phyloP scores from a whole-genome alignment of 1,284 basidiomycete species.

The Grifola frondosa region DNA sequence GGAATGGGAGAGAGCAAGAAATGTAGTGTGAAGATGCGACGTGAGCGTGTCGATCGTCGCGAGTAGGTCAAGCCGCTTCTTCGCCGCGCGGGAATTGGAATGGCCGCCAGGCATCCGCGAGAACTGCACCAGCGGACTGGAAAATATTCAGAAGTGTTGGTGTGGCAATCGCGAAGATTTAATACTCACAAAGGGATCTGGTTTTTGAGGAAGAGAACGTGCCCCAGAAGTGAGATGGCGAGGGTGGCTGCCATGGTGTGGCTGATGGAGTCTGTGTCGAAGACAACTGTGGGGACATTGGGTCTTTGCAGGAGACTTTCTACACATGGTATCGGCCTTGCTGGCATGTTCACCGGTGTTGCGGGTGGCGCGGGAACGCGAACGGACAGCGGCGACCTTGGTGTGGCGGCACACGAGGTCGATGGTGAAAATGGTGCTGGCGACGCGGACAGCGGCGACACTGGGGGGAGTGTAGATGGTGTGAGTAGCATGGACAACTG shows the following conservation, averaged over 20 bases:
- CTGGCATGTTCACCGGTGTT: background rate
- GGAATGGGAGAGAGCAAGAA: slow-evolving; percentile 63
- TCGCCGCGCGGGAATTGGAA: slow-evolving; percentile 46
- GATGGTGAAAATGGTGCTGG: too few relatives aligned
- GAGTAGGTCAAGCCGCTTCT: slow-evolving; percentile 59
- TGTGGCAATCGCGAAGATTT: background rate
- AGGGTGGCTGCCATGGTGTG: slow-evolving; percentile 60
- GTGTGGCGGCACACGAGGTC: too few relatives aligned
- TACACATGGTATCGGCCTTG: background rate
- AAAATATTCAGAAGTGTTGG: background rate
- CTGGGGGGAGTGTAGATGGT: slow-evolving; percentile 1
- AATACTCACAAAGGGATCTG: slow-evolving; percentile 71
- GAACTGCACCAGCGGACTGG: slow-evolving; percentile 64
- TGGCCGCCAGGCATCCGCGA: slow-evolving; percentile 43
- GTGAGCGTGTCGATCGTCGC: slow-evolving; percentile 66
- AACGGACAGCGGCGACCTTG: background rate
- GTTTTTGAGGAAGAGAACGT: slow-evolving; percentile 71
- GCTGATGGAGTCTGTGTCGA: slow-evolving; percentile 52
- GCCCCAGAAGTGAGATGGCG: slow-evolving; percentile 57
- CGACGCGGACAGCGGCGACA: too few relatives aligned
- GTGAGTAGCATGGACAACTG: slow-evolving; percentile 7
- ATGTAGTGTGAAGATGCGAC: slow-evolving; percentile 71
- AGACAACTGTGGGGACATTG: slow-evolving; percentile 41
- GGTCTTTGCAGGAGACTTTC: slow-evolving; percentile 8
- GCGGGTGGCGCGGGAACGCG: background rate